Evolutionary conservation across 176 grass and related monocot species (phyloP).

Genomic region (Avena atlantica): DNA sequence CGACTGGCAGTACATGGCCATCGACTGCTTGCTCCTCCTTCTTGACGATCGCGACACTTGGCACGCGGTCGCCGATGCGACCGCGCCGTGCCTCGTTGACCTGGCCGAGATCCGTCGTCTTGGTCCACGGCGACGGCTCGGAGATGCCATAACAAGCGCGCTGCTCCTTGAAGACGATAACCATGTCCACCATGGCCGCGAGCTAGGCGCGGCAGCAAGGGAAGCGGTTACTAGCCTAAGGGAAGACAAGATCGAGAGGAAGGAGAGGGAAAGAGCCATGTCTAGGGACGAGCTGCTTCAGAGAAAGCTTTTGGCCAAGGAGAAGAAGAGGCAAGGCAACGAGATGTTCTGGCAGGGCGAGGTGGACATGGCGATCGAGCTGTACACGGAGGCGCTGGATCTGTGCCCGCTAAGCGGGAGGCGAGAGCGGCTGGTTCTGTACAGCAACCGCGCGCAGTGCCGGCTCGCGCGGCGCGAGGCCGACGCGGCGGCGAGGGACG

Average conservation of each 20-base stretch:
- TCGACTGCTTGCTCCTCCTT: constrained; percentile 93
- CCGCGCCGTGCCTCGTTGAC: constrained; percentile 63
- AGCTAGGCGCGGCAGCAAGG: constrained; percentile 42
- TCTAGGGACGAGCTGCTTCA: constrained; percentile 42
- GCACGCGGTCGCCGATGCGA: constrained; percentile 46
- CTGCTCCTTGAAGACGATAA: constrained; percentile 55
- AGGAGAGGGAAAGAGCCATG: constrained; percentile 56
- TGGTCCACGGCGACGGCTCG: constrained; percentile 67
- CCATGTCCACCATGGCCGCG: background rate
- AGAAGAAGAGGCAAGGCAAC: constrained; percentile 83
- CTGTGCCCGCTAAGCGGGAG: constrained; percentile 62
- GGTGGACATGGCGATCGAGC: constrained; percentile 56
- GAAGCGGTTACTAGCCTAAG: constrained; percentile 49
- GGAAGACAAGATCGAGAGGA: constrained; percentile 60
- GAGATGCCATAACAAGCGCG: constrained; percentile 62
- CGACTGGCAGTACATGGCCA: constrained; percentile 98
- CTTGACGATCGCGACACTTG: constrained; percentile 59
- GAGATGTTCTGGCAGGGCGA: constrained; percentile 58
- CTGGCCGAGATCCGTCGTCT: constrained; percentile 65
- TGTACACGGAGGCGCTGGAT: constrained; percentile 71
- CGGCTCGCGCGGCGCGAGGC: constrained; percentile 52
- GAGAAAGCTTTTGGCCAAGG: constrained; percentile 46
- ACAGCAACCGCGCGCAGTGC: constrained; percentile 93
- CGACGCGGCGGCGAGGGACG: constrained; percentile 74
- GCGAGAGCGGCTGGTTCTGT: constrained; percentile 63